Conservation (phyloP, 140 eudicot genomes). For the Flaveria floridana region DNA sequence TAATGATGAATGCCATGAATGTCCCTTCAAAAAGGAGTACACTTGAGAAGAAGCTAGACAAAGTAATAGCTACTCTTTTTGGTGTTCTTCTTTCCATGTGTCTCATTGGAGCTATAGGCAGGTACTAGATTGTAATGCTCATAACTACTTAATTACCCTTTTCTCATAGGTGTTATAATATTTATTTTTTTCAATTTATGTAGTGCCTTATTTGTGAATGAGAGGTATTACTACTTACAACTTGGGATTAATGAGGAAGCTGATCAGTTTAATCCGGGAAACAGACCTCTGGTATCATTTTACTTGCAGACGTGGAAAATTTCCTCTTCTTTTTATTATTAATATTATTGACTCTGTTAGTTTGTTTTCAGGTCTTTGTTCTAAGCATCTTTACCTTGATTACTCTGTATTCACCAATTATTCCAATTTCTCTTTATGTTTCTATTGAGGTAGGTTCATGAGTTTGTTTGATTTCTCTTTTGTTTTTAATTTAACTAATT, state of each 20-base stretch:
- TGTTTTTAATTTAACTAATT: not conserved
- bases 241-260: conserved; percentile 42
- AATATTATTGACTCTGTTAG: conserved; percentile 1
- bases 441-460: conserved; percentile 70
- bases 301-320: not conserved
- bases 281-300: conserved; percentile 50
- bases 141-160: conserved; percentile 6
- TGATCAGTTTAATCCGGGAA: conserved; percentile 68
- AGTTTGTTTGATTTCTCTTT: not conserved
- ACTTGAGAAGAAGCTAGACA: conserved; percentile 86
- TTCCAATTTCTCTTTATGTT: conserved; percentile 96
- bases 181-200: conserved; percentile 22
- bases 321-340: not conserved
- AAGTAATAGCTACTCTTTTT: conserved; percentile 75
- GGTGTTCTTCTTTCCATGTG: conserved; percentile 73
- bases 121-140: conserved; percentile 40
- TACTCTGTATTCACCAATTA: conserved; percentile 90
- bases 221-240: conserved; percentile 60
- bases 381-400: conserved; percentile 85
- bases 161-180: conserved; percentile 5
- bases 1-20: conserved; percentile 98
- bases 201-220: conserved; percentile 75
- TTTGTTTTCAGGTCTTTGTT: conserved; percentile 42
- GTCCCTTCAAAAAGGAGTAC: conserved; percentile 96
- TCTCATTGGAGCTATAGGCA: conserved; percentile 89